Evolutionary conservation across 2,329 filamentous ascomycete species (phyloP).

Genomic region (Ophiostoma ulmi): DNA sequence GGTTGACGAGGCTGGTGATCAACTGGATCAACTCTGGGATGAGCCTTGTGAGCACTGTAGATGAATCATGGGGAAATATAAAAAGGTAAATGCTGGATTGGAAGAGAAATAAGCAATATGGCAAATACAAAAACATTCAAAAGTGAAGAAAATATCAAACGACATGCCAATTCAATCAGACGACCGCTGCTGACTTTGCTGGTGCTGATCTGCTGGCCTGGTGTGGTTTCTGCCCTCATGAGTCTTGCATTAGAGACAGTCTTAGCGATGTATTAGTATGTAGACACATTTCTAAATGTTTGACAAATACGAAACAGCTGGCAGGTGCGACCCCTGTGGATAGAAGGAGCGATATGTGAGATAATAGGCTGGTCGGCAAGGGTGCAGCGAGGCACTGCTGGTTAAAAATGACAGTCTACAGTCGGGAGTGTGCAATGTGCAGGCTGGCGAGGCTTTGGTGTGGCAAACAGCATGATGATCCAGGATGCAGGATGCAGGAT

Average conservation of each 20-base stretch:
- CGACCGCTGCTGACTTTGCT: too few relatives aligned
- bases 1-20: background rate
- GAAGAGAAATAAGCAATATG: too few relatives aligned
- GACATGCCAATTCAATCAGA: background rate
- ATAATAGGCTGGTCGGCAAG: background rate
- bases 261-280: background rate
- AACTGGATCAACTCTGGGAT: background rate
- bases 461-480: background rate
- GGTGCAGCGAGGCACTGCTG: background rate
- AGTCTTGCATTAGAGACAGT: background rate
- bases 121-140: too few relatives aligned
- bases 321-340: background rate
- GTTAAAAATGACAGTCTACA: background rate
- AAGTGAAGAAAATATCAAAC: background rate
- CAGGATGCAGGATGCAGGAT: background rate
- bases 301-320: background rate
- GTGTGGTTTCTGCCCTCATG: too few relatives aligned
- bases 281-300: background rate
- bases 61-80: conserved; percentile 11
- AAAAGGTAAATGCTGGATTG: background rate
- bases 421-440: too few relatives aligned
- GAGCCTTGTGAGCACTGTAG: background rate
- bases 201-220: background rate
- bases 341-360: background rate
- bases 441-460: background rate